phyloP scores from a whole-genome alignment of 176 grass and related monocot species.

The Ensete ventricosum region DNA sequence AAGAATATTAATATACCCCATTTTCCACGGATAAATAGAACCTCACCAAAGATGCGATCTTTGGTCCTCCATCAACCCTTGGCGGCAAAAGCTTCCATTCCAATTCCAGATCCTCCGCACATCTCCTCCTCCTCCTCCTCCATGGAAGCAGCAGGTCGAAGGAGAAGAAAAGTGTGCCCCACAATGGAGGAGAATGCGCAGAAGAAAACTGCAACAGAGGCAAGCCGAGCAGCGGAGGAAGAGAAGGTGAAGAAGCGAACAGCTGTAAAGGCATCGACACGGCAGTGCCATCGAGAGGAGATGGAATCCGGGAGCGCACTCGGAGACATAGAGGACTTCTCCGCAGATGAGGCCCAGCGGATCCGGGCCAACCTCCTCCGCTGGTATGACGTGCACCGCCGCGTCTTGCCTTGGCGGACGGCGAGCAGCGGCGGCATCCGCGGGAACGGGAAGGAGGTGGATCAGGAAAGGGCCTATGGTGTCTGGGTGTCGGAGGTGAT shows the following conservation, averaged over 20 bases:
- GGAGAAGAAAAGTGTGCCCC: not conserved
- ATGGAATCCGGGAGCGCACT: slow-evolving; percentile 3
- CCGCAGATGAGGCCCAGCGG: slow-evolving; percentile 6
- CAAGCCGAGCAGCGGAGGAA: not conserved
- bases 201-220: not conserved
- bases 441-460: not conserved
- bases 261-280: no score
- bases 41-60: not conserved
- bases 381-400: slow-evolving; percentile 67
- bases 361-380: slow-evolving; percentile 44
- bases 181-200: not conserved
- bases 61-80: not conserved
- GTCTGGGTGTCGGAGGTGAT: slow-evolving; percentile 98
- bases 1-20: not conserved
- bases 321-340: slow-evolving; percentile 39
- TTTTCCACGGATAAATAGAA: not conserved
- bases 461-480: slow-evolving; percentile 44
- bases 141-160: not conserved
- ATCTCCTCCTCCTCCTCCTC: not conserved
- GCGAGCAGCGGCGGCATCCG: not conserved
- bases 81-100: slow-evolving; percentile 14
- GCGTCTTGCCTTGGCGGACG: slow-evolving; percentile 70
- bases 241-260: not conserved
- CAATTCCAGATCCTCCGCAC: not conserved
- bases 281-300: not conserved